Base-by-base conservation (phyloP, 163 green algal species). In the Volvox carteri region DNA sequence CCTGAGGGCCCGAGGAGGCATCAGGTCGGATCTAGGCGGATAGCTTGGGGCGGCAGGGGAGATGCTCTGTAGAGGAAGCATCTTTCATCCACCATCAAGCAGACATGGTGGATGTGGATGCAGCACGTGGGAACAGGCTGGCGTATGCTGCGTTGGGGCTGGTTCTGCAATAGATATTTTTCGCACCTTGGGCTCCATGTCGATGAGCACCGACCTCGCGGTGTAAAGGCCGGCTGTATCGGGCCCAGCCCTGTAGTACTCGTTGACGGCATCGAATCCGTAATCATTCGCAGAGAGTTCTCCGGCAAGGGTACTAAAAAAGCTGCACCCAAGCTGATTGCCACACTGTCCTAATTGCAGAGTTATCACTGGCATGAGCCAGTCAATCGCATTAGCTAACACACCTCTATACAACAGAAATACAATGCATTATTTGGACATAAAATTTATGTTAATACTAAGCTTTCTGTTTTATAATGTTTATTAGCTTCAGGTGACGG, bases 111-210 rank as follows among this genome's bases (percentile, higher is more conserved):
- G 54, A 23, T 65, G n/a, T n/a, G n/a, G n/a, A n/a, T 65, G 54
- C 25, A 60, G 50, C 30, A 42, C 9, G 4, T 48, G 33, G 33
- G 65, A 12, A 46, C 9, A 30, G n/a, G 33, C 9, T 35, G 6
- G 58, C n/a, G 23, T 35, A 30, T 25, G 14, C 58, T 19, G 58
- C 16, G 16, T 60, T 60, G 50, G 14, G 12, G 16, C 16, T 12
- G 14, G 50, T 60, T 25, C 14, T 16, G 50, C 16, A 16, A 58
- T 16, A 58, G 16, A 58, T 16, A 58, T 44, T 21, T 46, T 77
- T 48, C 65, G 5, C 44, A 95, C 96, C 90, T 98, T 98, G 12
- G 96, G 96, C 86, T 98, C 96, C 95, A 98, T 98, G 84, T 98
- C 96, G 3, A 98, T 94, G 76, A 98, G 90, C 18, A 98, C 93